These are phyloP conservation scores for Oryza australiensis DNA, from an alignment of 176 grass and related monocot genomes.

Conservation along the genomic window DNA sequence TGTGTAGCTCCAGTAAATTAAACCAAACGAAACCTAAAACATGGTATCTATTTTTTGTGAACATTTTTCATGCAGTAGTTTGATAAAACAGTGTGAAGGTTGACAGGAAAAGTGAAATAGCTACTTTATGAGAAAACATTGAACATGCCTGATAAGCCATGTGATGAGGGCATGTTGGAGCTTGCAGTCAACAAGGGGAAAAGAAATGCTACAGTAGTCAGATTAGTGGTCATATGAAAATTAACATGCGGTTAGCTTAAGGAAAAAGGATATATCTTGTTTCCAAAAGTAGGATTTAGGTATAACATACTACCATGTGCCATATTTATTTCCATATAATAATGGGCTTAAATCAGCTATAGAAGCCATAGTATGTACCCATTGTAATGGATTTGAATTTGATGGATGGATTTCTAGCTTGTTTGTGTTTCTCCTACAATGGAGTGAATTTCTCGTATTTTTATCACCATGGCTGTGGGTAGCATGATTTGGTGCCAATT, in stretches of 20 bases:
- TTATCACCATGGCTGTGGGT: not conserved
- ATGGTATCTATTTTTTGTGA: not conserved
- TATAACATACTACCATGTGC: not conserved
- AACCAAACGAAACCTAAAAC: constrained; percentile 12
- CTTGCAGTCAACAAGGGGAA: not conserved
- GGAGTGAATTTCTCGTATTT: not conserved
- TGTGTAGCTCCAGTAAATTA: not conserved
- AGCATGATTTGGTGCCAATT: not conserved
- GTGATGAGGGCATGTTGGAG: not conserved
- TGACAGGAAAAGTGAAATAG: not conserved
- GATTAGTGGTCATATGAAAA: no score
- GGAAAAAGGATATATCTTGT: not conserved
- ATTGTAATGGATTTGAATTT: not conserved
- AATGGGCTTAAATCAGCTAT: not conserved
- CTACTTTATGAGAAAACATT: not conserved
- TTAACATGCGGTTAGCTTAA: not conserved
- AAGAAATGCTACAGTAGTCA: not conserved
- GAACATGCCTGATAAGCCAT: not conserved
- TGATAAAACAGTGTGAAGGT: constrained; percentile 6
- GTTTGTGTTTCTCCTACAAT: not conserved
- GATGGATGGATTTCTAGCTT: not conserved
- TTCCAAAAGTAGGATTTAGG: not conserved
- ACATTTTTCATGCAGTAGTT: constrained; percentile 18
- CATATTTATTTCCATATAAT: not conserved
- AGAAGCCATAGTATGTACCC: not conserved